These are phyloP conservation scores for Hemisphaericaspora xylanilytica DNA, from an alignment of 1,139 yeast species.

Conservation along the genomic window DNA sequence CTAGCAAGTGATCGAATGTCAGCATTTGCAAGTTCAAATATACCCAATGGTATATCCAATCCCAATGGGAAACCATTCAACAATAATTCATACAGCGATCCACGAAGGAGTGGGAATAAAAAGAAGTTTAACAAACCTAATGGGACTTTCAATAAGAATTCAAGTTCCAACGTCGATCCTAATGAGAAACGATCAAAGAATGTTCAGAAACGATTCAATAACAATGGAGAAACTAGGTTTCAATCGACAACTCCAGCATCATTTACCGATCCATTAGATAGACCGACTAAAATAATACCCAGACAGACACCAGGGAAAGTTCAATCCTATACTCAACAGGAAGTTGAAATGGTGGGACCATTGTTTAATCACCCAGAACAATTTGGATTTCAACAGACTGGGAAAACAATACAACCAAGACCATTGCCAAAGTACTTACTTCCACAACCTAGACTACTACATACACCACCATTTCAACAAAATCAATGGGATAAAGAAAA, in stretches of 20 bases:
- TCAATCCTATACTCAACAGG: constrained; percentile 23
- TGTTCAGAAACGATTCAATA: constrained; percentile 8
- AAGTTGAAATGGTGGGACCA: constrained; percentile 28
- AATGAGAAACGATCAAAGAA: constrained; percentile 3
- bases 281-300: constrained; percentile 22
- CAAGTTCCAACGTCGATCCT: constrained; percentile 3
- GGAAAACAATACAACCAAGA: constrained; percentile 17
- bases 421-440: constrained; percentile 38
- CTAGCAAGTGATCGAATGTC: constrained; percentile 19
- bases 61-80: constrained; percentile 5
- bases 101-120: constrained; percentile 19
- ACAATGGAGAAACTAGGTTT: background rate
- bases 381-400: constrained; percentile 26
- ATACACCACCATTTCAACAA: constrained; percentile 34
- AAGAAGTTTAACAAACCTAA: constrained; percentile 11
- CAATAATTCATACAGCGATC: constrained; percentile 17
- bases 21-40: constrained; percentile 20
- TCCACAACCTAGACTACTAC: constrained; percentile 36
- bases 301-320: constrained; percentile 21
- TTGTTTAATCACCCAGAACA: constrained; percentile 26
- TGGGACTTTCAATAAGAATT: constrained; percentile 8
- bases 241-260: constrained; percentile 3
- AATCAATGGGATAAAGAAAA: constrained; percentile 43
- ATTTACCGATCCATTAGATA: constrained; percentile 17
- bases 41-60: constrained; percentile 14